Conservation (phyloP, 352 stramenopile species). For the Phytopythium ostracodes region DNA sequence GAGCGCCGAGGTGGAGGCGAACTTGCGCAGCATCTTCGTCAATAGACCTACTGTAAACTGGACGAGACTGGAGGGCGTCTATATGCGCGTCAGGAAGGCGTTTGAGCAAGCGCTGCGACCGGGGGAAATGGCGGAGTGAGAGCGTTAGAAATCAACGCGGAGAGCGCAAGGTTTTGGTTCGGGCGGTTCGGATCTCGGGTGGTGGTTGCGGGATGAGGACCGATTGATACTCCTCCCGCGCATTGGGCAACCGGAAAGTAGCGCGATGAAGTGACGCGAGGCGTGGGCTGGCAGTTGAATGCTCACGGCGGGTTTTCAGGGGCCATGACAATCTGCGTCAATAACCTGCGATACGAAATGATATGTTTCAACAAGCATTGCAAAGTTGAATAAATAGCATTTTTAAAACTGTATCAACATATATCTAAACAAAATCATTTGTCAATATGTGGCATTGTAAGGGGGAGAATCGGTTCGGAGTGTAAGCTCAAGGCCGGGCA, state of each 20-base stretch:
- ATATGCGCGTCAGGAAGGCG: too few species aligned
- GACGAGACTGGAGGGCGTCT: neutral
- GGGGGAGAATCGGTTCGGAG: neutral
- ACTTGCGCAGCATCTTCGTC: constrained; percentile 37
- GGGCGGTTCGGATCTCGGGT: neutral
- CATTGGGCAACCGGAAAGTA: constrained; percentile 13
- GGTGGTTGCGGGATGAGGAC: constrained; percentile 1
- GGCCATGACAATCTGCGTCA: too few species aligned
- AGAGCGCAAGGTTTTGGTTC: constrained; percentile 4
- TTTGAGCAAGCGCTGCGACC: neutral
- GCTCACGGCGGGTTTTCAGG: neutral
- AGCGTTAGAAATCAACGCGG: neutral
- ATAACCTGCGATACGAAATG: too few species aligned
- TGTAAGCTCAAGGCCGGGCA: neutral
- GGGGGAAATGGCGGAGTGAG: constrained; percentile 6
- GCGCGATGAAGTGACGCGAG: constrained; percentile 24
- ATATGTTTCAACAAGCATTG: too few species aligned
- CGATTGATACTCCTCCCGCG: neutral
- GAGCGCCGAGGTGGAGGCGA: constrained; percentile 21
- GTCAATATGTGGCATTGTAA: neutral
- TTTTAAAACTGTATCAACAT: neutral
- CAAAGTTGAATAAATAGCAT: too few species aligned
- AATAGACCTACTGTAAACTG: too few species aligned
- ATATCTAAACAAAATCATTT: neutral
- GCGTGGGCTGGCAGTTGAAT: neutral